phyloP scores from a whole-genome alignment of 345 rosid genomes.

The Eucalyptus albens region DNA sequence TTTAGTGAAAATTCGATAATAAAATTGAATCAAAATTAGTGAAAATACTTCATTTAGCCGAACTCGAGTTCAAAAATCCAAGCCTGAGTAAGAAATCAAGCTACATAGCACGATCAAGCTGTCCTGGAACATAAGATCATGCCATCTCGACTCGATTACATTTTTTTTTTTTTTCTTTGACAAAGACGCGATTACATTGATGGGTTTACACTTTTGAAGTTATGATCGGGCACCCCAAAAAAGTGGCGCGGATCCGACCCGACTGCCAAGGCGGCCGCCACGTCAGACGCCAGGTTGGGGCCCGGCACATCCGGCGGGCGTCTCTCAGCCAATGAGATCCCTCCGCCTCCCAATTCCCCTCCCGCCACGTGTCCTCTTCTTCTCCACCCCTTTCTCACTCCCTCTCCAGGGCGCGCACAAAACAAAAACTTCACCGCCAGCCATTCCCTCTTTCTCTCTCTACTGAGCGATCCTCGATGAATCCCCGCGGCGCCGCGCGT shows the following conservation, averaged over 20 bases:
- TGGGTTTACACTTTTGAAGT: background rate
- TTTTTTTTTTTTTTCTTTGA: no score
- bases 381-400: constrained; percentile 33
- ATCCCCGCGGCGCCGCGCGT: constrained; percentile 6
- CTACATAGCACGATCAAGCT: background rate
- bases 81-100: background rate
- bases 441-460: background rate
- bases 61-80: background rate
- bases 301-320: background rate
- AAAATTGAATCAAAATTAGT: background rate
- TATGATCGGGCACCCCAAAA: background rate
- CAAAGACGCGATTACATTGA: no score
- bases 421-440: background rate
- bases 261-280: background rate
- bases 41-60: background rate
- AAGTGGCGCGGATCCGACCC: background rate
- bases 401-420: background rate
- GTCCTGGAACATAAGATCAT: background rate
- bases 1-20: no score
- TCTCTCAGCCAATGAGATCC: background rate
- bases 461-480: background rate
- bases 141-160: no score
- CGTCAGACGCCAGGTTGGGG: background rate
- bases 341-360: background rate
- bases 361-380: constrained; percentile 49